Base-by-base conservation (phyloP, 768 basidiomycete species). In the Coprinellus micaceus region DNA sequence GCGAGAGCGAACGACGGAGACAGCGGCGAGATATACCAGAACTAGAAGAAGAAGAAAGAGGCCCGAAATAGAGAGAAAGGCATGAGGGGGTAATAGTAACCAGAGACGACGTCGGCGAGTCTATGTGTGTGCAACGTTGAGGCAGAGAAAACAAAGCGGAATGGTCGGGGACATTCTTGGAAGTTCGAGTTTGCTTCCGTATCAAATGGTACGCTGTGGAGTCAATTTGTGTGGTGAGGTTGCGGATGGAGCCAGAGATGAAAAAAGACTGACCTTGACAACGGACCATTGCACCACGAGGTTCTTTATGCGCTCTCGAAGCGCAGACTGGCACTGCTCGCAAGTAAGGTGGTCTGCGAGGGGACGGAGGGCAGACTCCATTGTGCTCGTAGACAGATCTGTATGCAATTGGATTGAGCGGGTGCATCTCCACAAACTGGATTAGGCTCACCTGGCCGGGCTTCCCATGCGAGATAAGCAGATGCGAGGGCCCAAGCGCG, bases 391-490 rank as follows among this genome's bases (percentile, higher is more conserved):
- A 19, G 89, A 88, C n/a, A 91, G 65, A 67, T 91, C 89, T 91
- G 26, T 61, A 50, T 48, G 7, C 36, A 17, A 52, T 50, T 19
- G 52, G 49, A 53, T 58, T 65, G 30, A 65, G 63, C 21, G 48
- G 30, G 11, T 56, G 33, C 54, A n/a, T 44, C 24, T 40, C 25
- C 37, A 9, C 37, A 17, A 46, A 47, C 11, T 19, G 41, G 17
- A 25, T 3, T 47, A 19, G 17, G 68, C 79, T 57, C 64, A 90
- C 88, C 89, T 61, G 89, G 87, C 54, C 88, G 76, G 33, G 87
- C 86, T 69, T 91, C 89, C 89, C 89, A 91, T 10, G 87, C 87
- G 6, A 92, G 79, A 70, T 91, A 91, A 11, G 89, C 89, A 1
- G 86, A 83, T 22, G 90, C 89, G 29, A 92, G 71, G 13, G 89